Conservation (phyloP, 164 flowering plant genomes). For the Tinospora cordifolia region DNA sequence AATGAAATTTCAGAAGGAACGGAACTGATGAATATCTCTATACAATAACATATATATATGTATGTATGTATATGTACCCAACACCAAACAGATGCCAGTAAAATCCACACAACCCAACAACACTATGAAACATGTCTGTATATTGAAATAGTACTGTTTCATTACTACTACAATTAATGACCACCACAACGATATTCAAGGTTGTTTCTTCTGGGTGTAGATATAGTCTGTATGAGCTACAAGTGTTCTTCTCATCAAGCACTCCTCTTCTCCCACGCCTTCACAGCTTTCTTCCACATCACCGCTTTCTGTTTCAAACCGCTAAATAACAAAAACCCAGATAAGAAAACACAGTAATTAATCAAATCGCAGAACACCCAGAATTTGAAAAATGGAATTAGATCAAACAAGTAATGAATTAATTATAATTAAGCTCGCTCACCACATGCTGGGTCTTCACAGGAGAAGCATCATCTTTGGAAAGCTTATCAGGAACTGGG, state of each 20-base stretch:
- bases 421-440: too few species aligned
- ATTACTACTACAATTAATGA: not conserved
- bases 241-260: constrained; percentile 36
- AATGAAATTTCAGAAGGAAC: not conserved
- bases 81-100: not conserved
- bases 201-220: constrained; percentile 27
- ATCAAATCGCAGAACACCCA: not conserved
- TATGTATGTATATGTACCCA: not conserved
- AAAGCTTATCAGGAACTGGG: constrained; percentile 14
- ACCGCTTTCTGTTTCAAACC: constrained; percentile 7
- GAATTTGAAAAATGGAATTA: too few species aligned
- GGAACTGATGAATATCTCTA: not conserved
- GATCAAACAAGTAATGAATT: too few species aligned
- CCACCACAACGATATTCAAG: constrained; percentile 2
- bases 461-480: constrained; percentile 4
- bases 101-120: not conserved
- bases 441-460: constrained; percentile 13
- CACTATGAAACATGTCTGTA: not conserved
- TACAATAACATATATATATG: not conserved
- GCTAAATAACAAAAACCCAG: constrained; percentile 14
- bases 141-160: not conserved
- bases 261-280: constrained; percentile 33
- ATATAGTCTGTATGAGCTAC: constrained; percentile 40
- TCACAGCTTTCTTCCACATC: constrained; percentile 15
- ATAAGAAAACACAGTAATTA: not conserved